A percentile compares a stretch with the other conserved stretches of the same genome.
Conservation (phyloP, 257 asterid species). For the Thymus mandschuricus region DNA sequence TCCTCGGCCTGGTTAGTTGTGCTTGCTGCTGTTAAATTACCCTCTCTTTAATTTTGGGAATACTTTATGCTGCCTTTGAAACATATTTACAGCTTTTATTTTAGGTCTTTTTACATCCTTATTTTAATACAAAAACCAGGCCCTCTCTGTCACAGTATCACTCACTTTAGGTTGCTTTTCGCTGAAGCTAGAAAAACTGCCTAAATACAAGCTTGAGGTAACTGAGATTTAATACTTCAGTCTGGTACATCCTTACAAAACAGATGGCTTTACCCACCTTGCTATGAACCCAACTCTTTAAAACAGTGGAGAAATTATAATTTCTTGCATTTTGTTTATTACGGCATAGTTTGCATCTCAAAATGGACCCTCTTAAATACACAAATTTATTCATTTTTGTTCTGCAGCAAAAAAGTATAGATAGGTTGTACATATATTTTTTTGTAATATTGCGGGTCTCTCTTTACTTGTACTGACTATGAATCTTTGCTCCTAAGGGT, state of each 20-base stretch:
- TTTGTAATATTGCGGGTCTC: too few relatives aligned
- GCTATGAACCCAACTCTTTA: neutral
- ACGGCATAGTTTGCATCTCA: neutral
- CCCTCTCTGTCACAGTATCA: neutral
- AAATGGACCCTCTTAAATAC: neutral
- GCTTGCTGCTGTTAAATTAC: slow-evolving; percentile 17
- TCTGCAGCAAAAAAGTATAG: neutral
- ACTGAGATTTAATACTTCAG: neutral
- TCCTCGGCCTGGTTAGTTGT: slow-evolving; percentile 83
- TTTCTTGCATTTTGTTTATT: neutral
- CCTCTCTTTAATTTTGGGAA: neutral
- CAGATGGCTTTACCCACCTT: neutral
- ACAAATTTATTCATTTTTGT: neutral
- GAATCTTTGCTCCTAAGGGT: neutral
- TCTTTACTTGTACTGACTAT: neutral
- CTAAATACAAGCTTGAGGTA: too few relatives aligned
- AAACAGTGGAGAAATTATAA: neutral
- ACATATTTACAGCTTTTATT: neutral
- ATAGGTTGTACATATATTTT: neutral
- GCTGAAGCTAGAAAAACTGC: neutral
- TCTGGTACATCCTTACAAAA: neutral
- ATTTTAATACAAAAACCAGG: neutral
- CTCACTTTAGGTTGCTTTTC: slow-evolving; percentile 2
- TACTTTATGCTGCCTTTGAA: neutral
- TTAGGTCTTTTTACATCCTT: neutral